These are phyloP conservation scores for Monilinia fructigena DNA, from an alignment of 2,329 filamentous ascomycete genomes.

Conservation along the genomic window DNA sequence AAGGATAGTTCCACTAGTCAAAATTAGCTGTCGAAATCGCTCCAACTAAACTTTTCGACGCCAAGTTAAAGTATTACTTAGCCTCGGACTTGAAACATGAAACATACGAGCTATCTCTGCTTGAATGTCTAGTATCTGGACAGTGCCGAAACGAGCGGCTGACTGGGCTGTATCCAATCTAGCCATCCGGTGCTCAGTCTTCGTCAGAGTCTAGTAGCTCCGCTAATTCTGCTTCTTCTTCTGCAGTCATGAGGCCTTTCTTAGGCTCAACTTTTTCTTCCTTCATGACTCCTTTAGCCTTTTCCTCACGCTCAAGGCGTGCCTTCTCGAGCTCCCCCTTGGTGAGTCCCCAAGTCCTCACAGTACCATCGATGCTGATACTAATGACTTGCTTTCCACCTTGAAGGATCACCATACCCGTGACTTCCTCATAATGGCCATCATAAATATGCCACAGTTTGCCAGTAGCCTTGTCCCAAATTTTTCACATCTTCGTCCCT, in stretches of 20 bases:
- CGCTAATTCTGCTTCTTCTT: constrained; percentile 90
- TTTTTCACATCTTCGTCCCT: constrained; percentile 84
- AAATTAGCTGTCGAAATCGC: constrained; percentile 1
- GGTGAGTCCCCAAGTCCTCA: constrained; percentile 78
- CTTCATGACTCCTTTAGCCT: constrained; percentile 45
- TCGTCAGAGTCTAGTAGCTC: constrained; percentile 78
- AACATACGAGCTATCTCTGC: background rate
- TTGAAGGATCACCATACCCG: constrained; percentile 66
- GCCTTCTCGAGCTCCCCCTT: constrained; percentile 58
- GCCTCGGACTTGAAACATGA: background rate
- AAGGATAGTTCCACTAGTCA: background rate
- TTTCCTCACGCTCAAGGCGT: constrained; percentile 49
- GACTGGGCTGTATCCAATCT: background rate
- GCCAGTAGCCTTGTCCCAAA: constrained; percentile 78
- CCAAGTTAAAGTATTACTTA: constrained; percentile 5
- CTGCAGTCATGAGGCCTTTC: constrained; percentile 68
- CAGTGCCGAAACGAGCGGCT: background rate
- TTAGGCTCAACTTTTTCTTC: constrained; percentile 46
- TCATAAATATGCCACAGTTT: constrained; percentile 70
- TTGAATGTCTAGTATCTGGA: background rate
- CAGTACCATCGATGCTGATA: constrained; percentile 84
- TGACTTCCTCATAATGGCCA: constrained; percentile 93
- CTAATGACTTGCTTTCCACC: constrained; percentile 63
- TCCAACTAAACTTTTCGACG: background rate
- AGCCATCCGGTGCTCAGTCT: constrained; percentile 45